Evolutionary conservation across 2,329 filamentous ascomycete species (phyloP), one percentile per base, ranked within the genome.

Genomic region (Pyricularia grisea): DNA sequence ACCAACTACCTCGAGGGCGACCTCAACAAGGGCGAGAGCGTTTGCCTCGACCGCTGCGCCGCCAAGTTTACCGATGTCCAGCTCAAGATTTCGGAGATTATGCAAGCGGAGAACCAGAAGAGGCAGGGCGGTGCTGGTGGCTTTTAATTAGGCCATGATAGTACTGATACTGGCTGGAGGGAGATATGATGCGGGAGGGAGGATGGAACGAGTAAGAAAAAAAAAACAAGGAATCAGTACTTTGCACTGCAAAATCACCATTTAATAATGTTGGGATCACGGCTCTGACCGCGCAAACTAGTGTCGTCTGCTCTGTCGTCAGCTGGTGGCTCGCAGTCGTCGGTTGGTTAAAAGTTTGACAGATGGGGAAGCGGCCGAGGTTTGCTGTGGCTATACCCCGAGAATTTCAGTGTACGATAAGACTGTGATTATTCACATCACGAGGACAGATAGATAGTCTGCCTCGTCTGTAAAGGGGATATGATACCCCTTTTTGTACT

Each of bases 61-160:
- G 87, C 92, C 78, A 99, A 99, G 85, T 99, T 98, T 85, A 97
- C 99, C 83, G 94, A 98, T 75, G 94, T 97, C 77, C 97, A 97
- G 80, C 89, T 97, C 85, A 98, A 97, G 85, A 92, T 98, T 70
- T 94, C 92, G 76, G 94, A 98, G 83, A 92, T 96, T 83, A 93
- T 98, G 89, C 93, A 97, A 82, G 88, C 90, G 73, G 92, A 97
- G 81, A 92, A 92, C 66, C 87, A 88, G 76, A 85, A 87, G 72
- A 87, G 87, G 76, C 87, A 88, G 70, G 85, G 82, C 60, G 84
- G 82, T 55, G 42, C 42, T 50, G 81, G 80, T n/a, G 84, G 81
- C 63, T 42, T 55, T 63, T 63, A 63, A 28, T 27, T 4, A 25
- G 25, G 25, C 6, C 25, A 28, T 28, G 14, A 30, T 3, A 17